A percentile compares a stretch with the other conserved stretches of the same genome.
Conservation (phyloP, 1,139 yeast species). For the Pichia sp. region DNA sequence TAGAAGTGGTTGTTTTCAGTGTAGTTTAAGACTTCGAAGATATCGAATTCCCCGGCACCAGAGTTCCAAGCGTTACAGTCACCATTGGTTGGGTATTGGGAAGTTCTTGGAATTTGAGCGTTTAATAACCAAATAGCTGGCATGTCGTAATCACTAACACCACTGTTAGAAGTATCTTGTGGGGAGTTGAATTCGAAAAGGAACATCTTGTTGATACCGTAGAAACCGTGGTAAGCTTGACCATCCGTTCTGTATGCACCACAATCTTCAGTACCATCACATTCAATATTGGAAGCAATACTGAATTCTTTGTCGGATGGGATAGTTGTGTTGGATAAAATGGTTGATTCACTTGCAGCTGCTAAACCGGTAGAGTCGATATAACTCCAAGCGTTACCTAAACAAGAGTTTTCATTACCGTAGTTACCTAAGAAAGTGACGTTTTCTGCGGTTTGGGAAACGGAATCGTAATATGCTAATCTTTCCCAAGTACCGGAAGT, state of each 20-base stretch:
- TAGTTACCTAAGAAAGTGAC: constrained; percentile 62
- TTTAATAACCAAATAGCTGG: constrained; percentile 81
- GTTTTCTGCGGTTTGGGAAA: constrained; percentile 44
- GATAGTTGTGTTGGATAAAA: constrained; percentile 48
- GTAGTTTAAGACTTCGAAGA: constrained; percentile 60
- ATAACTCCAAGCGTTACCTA: constrained; percentile 64
- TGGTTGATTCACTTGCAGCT: constrained; percentile 42
- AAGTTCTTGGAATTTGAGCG: constrained; percentile 76
- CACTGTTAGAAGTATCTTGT: constrained; percentile 32
- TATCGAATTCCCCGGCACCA: constrained; percentile 83
- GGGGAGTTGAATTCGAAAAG: constrained; percentile 74
- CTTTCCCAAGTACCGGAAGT: constrained; percentile 44
- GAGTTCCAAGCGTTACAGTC: constrained; percentile 75
- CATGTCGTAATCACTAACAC: constrained; percentile 50
- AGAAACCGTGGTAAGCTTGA: constrained; percentile 73
- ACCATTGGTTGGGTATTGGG: constrained; percentile 62
- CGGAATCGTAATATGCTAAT: constrained; percentile 44
- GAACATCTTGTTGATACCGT: constrained; percentile 64
- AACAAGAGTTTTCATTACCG: constrained; percentile 52
- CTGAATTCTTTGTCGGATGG: constrained; percentile 58
- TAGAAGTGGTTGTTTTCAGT: constrained; percentile 56
- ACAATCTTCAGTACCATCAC: constrained; percentile 55
- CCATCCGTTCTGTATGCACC: constrained; percentile 72
- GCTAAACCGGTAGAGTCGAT: constrained; percentile 45
- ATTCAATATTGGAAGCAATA: constrained; percentile 57